Base-by-base conservation (phyloP, 1,139 yeast genomes). In the Diutina siamensis region DNA sequence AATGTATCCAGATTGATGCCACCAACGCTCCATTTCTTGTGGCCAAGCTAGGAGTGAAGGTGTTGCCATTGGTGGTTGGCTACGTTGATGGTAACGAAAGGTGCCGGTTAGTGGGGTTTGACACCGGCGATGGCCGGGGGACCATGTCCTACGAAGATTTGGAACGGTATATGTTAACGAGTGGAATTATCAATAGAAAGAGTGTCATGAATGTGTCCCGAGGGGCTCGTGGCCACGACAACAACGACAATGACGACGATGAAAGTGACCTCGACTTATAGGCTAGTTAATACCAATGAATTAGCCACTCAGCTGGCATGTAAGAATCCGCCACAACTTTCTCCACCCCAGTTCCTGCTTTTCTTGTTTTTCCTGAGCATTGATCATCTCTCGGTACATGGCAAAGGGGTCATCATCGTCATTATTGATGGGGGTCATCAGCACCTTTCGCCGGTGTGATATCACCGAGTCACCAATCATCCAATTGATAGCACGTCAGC, bases 21-120 rank as follows among this genome's bases (percentile, higher is more conserved):
- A 73, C 68, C 40, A 63, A 72, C 25, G 83, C 89, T 1, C 88
- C 94, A 2, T 86, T 86, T 56, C 63, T 86, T 45, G 86, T 79
- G 3, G 63, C 76, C 1, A 79, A 76, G 54, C 67, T 86, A 44
- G 64, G 67, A 2, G 67, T 86, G 45, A 76, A 81, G 55, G 80
- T 82, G 5, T 66, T 86, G 9, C 95, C 95, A 0, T 81, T 80
- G 54, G 79, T 84, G 4, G 62, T 82, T 1, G 68, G 78, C n/a
- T 85, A 80, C 56, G 63, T 63, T 32, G 64, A 71, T 28, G 89
- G 89, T 1, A 61, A 68, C 44, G 89, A 83, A 55, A 57, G 66
- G 3, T 68, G 72, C 27, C 62, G 86, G 49, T 58, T 83, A 8
- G 71, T 83, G 3, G 95, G 95, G 8, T 81, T 85, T 54, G 81